Evolutionary conservation across 1,284 basidiomycete species (phyloP).

Genomic region (Crucibulum cyathiforme): DNA sequence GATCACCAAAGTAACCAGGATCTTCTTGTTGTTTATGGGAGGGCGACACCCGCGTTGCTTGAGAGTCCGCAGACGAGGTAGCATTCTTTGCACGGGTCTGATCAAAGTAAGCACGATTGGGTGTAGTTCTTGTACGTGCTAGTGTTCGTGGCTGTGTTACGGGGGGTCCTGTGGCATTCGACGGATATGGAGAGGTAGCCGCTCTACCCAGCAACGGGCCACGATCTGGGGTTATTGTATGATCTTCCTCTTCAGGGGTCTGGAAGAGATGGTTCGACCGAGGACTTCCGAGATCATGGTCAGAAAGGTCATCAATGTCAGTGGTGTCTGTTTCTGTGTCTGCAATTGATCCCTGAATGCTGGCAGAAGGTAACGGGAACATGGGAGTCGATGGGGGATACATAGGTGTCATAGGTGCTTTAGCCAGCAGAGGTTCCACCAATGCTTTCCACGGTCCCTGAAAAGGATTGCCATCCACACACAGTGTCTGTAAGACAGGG

Average conservation of each 20-base stretch:
- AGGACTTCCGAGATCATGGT: conserved; percentile 54
- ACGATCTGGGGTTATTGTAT: conserved; percentile 72
- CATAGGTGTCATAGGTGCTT: conserved; percentile 62
- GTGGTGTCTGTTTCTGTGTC: conserved; percentile 52
- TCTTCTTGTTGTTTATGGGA: conserved; percentile 36
- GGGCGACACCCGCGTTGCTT: conserved; percentile 19
- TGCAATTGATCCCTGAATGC: conserved; percentile 40
- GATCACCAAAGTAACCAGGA: conserved; percentile 52
- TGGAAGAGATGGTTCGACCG: conserved; percentile 34
- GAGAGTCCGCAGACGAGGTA: conserved; percentile 27
- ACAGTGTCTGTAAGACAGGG: conserved; percentile 81
- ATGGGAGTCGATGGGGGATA: conserved; percentile 73
- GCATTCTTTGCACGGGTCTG: conserved; percentile 47
- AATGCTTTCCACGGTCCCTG: conserved; percentile 90
- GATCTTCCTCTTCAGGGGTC: conserved; percentile 64
- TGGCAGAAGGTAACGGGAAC: conserved; percentile 57
- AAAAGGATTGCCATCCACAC: conserved; percentile 94
- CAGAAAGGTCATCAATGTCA: conserved; percentile 64
- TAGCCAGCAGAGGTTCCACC: conserved; percentile 79
- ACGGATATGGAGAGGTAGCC: conserved; percentile 49
- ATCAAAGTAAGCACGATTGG: conserved; percentile 66
- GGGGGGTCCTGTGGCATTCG: conserved; percentile 22
- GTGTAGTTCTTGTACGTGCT: conserved; percentile 71
- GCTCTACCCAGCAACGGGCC: conserved; percentile 58
- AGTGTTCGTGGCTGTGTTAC: conserved; percentile 49